Percentiles rank a stretch among this genome's conserved stretches.
These are phyloP conservation scores for Eimeria acervulina DNA, from an alignment of 169 alveolate genomes.

Conservation along the genomic window DNA sequence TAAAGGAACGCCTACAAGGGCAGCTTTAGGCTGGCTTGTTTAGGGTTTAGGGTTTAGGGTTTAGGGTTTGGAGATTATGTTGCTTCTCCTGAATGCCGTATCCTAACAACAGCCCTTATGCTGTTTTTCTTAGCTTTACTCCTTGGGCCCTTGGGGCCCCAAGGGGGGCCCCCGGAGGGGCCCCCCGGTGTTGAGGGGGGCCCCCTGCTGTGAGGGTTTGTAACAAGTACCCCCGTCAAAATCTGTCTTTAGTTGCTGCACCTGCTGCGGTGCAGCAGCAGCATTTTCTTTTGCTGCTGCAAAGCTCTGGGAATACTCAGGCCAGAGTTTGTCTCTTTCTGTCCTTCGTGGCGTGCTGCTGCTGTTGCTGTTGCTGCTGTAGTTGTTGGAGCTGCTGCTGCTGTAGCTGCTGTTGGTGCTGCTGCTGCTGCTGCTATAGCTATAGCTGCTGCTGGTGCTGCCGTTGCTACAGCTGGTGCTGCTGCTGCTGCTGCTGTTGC, in stretches of 20 bases:
- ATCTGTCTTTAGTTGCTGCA: not conserved
- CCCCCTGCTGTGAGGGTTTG: slow-evolving; percentile 5
- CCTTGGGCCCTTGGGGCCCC: not conserved
- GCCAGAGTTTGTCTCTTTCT: not conserved
- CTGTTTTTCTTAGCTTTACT: not conserved
- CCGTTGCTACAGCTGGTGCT: not conserved
- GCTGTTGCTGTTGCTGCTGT: slow-evolving; percentile 39
- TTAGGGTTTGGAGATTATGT: too few relatives aligned
- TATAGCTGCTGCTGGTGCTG: not conserved
- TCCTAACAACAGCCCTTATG: too few relatives aligned
- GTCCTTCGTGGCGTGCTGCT: slow-evolving; percentile 36
- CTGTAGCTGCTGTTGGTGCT: not conserved
- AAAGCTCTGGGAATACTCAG: too few relatives aligned
- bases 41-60: not conserved
- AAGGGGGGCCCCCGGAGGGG: not conserved
- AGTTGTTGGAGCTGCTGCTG: slow-evolving; percentile 15
- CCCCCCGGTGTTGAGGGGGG: not conserved
- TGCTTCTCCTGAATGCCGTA: too few relatives aligned
- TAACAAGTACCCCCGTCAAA: slow-evolving; percentile 23
- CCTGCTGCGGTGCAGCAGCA: not conserved
- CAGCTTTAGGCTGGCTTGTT: not conserved
- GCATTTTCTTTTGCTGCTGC: not conserved
- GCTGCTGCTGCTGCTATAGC: not conserved
- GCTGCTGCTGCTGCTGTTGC: not conserved
- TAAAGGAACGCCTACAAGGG: too few relatives aligned